Evolutionary conservation across 495 filamentous ascomycete genomes (phyloP).

Genomic region (Aspergillus bridgeri): DNA sequence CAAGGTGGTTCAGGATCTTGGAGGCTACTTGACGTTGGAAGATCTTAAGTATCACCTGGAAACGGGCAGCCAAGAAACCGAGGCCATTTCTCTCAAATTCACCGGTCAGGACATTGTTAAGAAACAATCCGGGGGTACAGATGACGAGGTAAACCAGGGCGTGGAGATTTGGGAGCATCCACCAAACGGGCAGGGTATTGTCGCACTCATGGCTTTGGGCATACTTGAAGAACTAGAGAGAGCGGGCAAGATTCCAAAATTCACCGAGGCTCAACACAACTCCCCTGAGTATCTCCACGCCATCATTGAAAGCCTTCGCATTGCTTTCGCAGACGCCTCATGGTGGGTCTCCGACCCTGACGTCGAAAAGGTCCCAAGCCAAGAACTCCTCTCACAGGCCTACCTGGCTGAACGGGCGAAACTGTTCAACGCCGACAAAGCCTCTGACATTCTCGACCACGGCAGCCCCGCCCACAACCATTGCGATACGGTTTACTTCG

Average conservation of each 20-base stretch:
- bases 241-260: slow-evolving; percentile 66
- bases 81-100: slow-evolving; percentile 78
- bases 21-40: slow-evolving; percentile 73
- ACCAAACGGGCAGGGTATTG: slow-evolving; percentile 96
- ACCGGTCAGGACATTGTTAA: slow-evolving; percentile 61
- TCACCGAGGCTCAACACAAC: slow-evolving; percentile 68
- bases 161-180: slow-evolving; percentile 94
- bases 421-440: slow-evolving; percentile 60
- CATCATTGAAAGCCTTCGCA: slow-evolving; percentile 83
- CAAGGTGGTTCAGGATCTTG: slow-evolving; percentile 70
- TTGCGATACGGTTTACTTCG: slow-evolving; percentile 92
- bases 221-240: slow-evolving; percentile 82
- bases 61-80: slow-evolving; percentile 69
- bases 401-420: slow-evolving; percentile 70
- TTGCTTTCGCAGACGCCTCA: slow-evolving; percentile 84
- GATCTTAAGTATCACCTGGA: slow-evolving; percentile 77
- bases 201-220: slow-evolving; percentile 89
- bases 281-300: slow-evolving; percentile 78
- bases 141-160: slow-evolving; percentile 48
- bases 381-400: slow-evolving; percentile 53
- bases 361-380: slow-evolving; percentile 59
- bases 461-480: slow-evolving; percentile 67
- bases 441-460: slow-evolving; percentile 55
- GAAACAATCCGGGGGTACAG: slow-evolving; percentile 41
- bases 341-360: slow-evolving; percentile 90